These are phyloP conservation scores for Sporobolus alterniflorus DNA, from an alignment of 202 grass and related monocot genomes.

Conservation along the genomic window DNA sequence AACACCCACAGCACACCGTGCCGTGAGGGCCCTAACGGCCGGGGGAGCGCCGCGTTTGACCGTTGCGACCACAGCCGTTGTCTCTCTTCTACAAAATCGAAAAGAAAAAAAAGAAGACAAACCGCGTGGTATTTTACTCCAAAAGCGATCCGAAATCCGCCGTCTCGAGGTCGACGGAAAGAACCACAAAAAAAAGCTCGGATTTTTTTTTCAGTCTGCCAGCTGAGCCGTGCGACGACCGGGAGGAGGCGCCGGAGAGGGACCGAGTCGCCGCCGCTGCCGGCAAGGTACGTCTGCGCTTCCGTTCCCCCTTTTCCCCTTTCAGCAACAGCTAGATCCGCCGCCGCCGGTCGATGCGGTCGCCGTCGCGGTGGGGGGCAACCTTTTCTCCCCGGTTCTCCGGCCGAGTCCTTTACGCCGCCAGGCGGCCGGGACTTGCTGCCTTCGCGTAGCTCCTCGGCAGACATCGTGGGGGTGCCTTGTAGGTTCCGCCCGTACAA, in stretches of 20 bases:
- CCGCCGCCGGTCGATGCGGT: background rate
- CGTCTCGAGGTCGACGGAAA: no score
- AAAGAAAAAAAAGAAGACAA: background rate
- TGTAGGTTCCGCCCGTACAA: background rate
- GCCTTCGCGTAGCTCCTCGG: background rate
- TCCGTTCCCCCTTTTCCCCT: background rate
- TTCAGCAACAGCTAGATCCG: background rate
- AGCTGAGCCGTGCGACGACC: background rate
- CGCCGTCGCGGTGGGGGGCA: background rate
- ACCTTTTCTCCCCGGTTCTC: no score
- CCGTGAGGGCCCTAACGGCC: no score
- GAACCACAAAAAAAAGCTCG: background rate
- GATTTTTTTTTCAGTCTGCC: background rate
- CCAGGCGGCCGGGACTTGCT: no score
- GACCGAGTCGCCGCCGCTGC: background rate
- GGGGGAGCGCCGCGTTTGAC: conserved; percentile 28
- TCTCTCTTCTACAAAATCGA: background rate
- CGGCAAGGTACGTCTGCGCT: conserved; percentile 31
- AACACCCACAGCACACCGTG: no score
- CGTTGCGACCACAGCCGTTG: conserved; percentile 1
- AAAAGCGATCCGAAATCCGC: background rate
- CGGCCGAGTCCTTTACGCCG: background rate
- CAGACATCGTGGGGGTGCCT: no score
- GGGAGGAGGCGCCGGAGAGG: background rate
- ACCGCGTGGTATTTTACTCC: conserved; percentile 27